Conservation (phyloP, 2,329 filamentous ascomycete genomes). For the Epicoccum nigrum region DNA sequence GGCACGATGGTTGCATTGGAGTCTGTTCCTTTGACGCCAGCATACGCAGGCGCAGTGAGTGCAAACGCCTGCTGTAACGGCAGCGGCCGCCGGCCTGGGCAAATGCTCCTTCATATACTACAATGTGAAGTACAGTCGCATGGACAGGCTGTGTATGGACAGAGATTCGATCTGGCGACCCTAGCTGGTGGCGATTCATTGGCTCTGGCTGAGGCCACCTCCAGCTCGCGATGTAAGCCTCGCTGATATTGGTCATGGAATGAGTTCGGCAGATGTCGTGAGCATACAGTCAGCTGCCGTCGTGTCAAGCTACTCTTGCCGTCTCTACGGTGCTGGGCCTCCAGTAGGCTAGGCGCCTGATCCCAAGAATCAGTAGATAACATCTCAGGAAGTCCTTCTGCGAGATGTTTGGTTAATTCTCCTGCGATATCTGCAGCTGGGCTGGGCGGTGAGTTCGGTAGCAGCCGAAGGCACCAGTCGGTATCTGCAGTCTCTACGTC, state of each 20-base stretch:
- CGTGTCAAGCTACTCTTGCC: neutral
- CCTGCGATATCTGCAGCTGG: neutral
- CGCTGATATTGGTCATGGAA: neutral
- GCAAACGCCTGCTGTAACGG: neutral
- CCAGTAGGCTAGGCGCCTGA: too few species aligned
- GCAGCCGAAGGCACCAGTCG: neutral
- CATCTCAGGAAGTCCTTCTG: neutral
- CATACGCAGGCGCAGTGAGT: neutral
- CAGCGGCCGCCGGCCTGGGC: slow-evolving; percentile 1
- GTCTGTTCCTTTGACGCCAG: neutral
- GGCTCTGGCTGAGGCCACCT: neutral
- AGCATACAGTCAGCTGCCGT: neutral
- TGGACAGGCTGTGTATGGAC: neutral
- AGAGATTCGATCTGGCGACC: neutral
- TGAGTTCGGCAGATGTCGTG: neutral
- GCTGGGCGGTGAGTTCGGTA: neutral
- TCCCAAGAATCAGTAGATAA: too few species aligned
- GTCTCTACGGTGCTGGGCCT: too few species aligned
- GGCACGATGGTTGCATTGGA: too few species aligned
- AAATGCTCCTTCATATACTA: neutral
- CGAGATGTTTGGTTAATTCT: neutral
- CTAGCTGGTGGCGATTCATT: neutral
- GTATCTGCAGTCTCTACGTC: neutral
- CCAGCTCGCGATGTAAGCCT: neutral
- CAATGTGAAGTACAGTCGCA: slow-evolving; percentile 1